Percentiles rank a stretch among this genome's conserved stretches.
Conservation (phyloP, 768 basidiomycete genomes). For the Solioccasus polychromus region DNA sequence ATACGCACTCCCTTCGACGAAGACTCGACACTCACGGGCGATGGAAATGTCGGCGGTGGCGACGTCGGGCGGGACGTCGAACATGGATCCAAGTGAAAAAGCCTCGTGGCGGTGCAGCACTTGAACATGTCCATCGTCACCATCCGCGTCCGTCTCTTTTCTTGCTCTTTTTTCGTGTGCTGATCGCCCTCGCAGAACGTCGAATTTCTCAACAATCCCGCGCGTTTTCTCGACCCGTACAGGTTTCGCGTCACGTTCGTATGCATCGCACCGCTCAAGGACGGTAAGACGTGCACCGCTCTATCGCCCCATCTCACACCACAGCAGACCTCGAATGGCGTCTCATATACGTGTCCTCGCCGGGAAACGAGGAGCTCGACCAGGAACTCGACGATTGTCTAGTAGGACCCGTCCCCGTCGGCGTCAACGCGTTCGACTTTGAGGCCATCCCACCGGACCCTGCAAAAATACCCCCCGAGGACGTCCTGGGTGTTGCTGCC, state of each 20-base stretch:
- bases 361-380: slow-evolving; percentile 86
- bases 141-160: slow-evolving; percentile 49
- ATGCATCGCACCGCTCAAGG: slow-evolving; percentile 86
- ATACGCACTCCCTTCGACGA: too few relatives aligned
- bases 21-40: slow-evolving; percentile 46
- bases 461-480: slow-evolving; percentile 78
- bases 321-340: slow-evolving; percentile 92
- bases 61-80: slow-evolving; percentile 42
- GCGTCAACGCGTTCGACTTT: slow-evolving; percentile 97
- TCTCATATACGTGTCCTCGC: slow-evolving; percentile 94
- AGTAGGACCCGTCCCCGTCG: slow-evolving; percentile 95
- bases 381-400: slow-evolving; percentile 98
- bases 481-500: slow-evolving; percentile 94
- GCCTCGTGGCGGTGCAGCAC: neutral
- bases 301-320: neutral
- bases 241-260: slow-evolving; percentile 96
- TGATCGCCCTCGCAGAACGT: slow-evolving; percentile 57
- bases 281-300: slow-evolving; percentile 52
- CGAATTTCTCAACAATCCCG: slow-evolving; percentile 91
- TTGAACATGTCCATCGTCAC: slow-evolving; percentile 67
- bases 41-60: slow-evolving; percentile 56
- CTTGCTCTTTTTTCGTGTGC: neutral
- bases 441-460: slow-evolving; percentile 84
- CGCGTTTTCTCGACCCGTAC: slow-evolving; percentile 87
- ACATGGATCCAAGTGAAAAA: neutral